Base-by-base conservation (phyloP, 192 early-diverging fungal species). In the Coemansia guatemalensis region DNA sequence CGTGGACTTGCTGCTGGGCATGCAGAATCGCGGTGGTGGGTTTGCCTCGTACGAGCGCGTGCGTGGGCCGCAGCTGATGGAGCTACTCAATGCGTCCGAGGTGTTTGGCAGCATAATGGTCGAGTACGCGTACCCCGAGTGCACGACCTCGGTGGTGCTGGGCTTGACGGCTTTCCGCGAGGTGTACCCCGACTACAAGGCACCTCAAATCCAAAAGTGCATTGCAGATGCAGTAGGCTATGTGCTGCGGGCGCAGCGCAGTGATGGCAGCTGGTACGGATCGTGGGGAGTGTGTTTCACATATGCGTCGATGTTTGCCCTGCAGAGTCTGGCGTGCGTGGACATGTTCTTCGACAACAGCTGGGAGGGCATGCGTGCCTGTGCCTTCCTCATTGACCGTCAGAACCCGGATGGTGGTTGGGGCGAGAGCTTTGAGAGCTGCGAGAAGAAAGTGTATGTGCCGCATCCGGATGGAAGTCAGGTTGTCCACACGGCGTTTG, bases 21-120 rank as follows among this genome's bases (percentile, higher is more conserved):
- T 98, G 94, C 95, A 96, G 74, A 98, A 97, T 84, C 49, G 61
- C 27, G 90, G 88, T 70, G 92, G 92, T 20, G 97, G 97, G 6
- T 96, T 99, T 73, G 93, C 94, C 2, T 89, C 86, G 48, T 99
- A 99, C 76, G 97, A 99, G 74, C 72, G 69, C 9, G 86, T 90
- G 49, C 87, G 95, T 53, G 92, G 92, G 4, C 87, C 90, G 8
- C 60, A 78, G 67, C 75, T 89, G 75, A 74, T 99, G 53, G 97
- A 99, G 71, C 78, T 67, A 51, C 77, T 99, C 60, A 99, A 99
- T 71, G 93, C 97, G 14, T 92, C 97, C 21, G 94, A 97, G 82
- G 94, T 99, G 18, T 99, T 99, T 90, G 94, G 93, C 57, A 91
- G 91, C 62, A 95, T 96, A 62, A 98, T 98, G 95, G 87, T 94